phyloP scores from a whole-genome alignment of 345 rosid genomes.

The Pseudoturritis turrita region DNA sequence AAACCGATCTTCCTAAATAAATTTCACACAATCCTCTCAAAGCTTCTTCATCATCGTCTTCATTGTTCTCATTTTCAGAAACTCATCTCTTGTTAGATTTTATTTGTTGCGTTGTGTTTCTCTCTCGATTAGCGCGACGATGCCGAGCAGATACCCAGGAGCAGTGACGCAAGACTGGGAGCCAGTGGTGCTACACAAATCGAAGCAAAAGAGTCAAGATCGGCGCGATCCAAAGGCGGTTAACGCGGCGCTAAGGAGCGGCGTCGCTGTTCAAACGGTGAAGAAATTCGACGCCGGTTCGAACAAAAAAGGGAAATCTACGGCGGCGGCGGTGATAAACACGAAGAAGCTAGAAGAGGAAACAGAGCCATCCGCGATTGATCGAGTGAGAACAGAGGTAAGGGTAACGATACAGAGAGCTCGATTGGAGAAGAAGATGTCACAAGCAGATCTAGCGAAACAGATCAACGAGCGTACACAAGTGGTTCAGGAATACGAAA shows the following conservation, averaged over 20 bases:
- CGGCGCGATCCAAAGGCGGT: conserved; percentile 67
- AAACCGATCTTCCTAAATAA: conserved; percentile 13
- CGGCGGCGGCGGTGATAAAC: conserved; percentile 39
- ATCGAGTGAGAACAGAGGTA: conserved; percentile 51
- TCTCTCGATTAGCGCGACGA: not conserved
- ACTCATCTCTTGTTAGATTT: not conserved
- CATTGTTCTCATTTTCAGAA: not conserved
- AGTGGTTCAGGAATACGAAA: conserved; percentile 87
- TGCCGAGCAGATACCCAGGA: conserved; percentile 71
- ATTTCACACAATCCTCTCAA: not conserved
- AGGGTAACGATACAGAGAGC: conserved; percentile 67
- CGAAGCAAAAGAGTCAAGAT: conserved; percentile 50
- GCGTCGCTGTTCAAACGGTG: conserved; percentile 54
- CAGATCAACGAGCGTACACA: conserved; percentile 66
- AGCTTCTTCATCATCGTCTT: not conserved
- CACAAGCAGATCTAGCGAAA: conserved; percentile 74
- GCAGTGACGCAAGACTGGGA: conserved; percentile 77
- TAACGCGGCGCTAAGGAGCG: conserved; percentile 62
- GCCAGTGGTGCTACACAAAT: conserved; percentile 66
- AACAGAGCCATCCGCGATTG: conserved; percentile 60
- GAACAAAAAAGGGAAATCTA: conserved; percentile 49
- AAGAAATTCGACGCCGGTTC: conserved; percentile 66
- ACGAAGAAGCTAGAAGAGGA: conserved; percentile 63
- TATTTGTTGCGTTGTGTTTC: not conserved
- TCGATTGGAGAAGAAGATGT: conserved; percentile 74